phyloP scores from a whole-genome alignment of 805 yeast species.

The Schwanniomyces vanrijiae region DNA sequence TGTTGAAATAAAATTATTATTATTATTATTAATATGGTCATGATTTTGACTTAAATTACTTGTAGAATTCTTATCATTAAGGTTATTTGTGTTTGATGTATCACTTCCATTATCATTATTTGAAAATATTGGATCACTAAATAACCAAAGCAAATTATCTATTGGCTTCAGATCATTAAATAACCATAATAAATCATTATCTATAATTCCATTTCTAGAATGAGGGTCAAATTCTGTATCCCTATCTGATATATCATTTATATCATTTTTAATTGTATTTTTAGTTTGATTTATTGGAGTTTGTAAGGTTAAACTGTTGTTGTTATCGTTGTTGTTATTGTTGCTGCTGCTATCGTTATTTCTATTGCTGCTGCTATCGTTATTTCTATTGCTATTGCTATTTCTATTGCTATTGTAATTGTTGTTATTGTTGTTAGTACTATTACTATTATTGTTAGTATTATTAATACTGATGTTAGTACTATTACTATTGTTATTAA shows the following conservation, averaged over 20 bases:
- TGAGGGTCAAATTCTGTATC: background rate
- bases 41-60: too few species aligned
- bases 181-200: constrained; percentile 6
- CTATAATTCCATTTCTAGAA: constrained; percentile 1
- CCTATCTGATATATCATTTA: background rate
- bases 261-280: too few species aligned
- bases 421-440: too few species aligned
- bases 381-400: background rate
- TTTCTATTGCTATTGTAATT: background rate
- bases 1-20: background rate
- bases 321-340: too few species aligned
- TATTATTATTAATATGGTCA: too few species aligned
- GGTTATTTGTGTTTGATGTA: too few species aligned
- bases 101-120: background rate
- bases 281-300: too few species aligned
- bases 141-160: constrained; percentile 7
- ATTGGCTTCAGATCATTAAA: constrained; percentile 6
- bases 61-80: background rate
- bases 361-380: too few species aligned
- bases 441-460: too few species aligned
- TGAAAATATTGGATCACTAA: constrained; percentile 1
- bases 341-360: too few species aligned
- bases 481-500: background rate
- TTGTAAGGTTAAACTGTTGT: too few species aligned
- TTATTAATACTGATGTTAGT: too few species aligned